A percentile compares a stretch with the other conserved stretches of the same genome.
phyloP scores from a whole-genome alignment of 164 flowering plant genomes.

The Magnolia changhungtana region DNA sequence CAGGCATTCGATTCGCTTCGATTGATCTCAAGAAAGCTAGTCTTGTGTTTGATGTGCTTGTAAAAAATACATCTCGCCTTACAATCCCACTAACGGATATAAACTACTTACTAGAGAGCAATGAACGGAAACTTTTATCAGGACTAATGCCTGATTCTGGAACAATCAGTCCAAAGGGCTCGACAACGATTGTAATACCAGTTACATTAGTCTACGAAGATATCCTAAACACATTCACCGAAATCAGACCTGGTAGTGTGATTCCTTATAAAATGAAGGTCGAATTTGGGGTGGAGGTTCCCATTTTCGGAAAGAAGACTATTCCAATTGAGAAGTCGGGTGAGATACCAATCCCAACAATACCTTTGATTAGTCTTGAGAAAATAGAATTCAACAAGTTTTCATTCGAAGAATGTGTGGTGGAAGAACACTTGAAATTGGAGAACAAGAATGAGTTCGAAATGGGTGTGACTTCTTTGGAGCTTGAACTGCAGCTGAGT shows the following conservation, averaged over 20 bases:
- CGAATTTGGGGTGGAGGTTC: constrained; percentile 78
- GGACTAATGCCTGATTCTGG: constrained; percentile 91
- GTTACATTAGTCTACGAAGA: constrained; percentile 68
- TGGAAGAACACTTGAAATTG: constrained; percentile 10
- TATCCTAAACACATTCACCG: constrained; percentile 65
- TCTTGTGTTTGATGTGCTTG: constrained; percentile 66
- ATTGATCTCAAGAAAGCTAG: constrained; percentile 70
- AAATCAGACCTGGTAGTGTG: constrained; percentile 80
- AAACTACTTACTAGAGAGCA: constrained; percentile 74
- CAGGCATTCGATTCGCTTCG: constrained; percentile 61
- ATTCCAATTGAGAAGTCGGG: constrained; percentile 80
- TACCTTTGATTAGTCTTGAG: constrained; percentile 76
- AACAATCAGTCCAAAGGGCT: constrained; percentile 75
- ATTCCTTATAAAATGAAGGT: constrained; percentile 76
- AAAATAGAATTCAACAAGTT: constrained; percentile 38
- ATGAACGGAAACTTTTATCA: constrained; percentile 80
- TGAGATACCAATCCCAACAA: constrained; percentile 83
- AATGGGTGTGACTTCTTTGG: constrained; percentile 14
- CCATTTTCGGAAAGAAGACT: constrained; percentile 75
- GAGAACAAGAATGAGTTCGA: constrained; percentile 21
- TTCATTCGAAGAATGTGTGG: constrained; percentile 17
- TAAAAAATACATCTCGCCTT: constrained; percentile 77
- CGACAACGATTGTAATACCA: constrained; percentile 80
- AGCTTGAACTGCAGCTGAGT: constrained; percentile 16
- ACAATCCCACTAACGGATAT: constrained; percentile 87